phyloP scores from a whole-genome alignment of 108 stramenopile species.

The Fistulifera solaris region DNA sequence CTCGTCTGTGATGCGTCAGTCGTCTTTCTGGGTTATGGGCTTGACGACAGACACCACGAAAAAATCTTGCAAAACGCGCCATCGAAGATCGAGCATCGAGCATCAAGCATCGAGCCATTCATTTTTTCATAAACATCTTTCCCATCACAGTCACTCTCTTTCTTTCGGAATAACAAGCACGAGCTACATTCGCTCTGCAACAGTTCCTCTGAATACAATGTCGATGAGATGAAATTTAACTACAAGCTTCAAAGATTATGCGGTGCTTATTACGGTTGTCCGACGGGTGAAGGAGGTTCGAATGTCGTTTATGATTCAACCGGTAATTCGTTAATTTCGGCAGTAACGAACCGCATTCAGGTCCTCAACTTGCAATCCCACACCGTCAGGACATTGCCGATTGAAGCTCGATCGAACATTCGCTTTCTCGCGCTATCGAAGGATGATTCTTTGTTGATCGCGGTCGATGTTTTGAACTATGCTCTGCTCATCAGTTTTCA shows the following conservation, averaged over 20 bases:
- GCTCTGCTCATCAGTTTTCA: slow-evolving; percentile 71
- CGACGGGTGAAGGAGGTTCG: slow-evolving; percentile 48
- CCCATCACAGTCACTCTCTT: no score
- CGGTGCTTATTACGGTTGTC: slow-evolving; percentile 89
- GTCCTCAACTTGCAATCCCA: slow-evolving; percentile 87
- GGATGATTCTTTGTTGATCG: slow-evolving; percentile 73
- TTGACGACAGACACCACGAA: no score
- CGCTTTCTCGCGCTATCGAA: slow-evolving; percentile 76
- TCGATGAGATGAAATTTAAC: slow-evolving; percentile 74
- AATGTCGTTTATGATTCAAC: slow-evolving; percentile 89
- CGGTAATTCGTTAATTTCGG: slow-evolving; percentile 81
- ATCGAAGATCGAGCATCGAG: no score
- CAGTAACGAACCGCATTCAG: slow-evolving; percentile 91
- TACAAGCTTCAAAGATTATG: slow-evolving; percentile 91
- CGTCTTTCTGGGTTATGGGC: no score
- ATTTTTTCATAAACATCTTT: no score
- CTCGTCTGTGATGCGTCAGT: no score
- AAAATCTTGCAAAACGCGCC: no score
- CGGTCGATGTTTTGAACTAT: slow-evolving; percentile 74
- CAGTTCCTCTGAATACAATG: no score
- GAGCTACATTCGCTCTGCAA: no score
- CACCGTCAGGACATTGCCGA: slow-evolving; percentile 75
- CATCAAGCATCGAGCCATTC: no score
- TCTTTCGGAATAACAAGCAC: no score
- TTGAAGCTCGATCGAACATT: slow-evolving; percentile 89